phyloP scores from a whole-genome alignment of 495 filamentous ascomycete species.

The Penicillium dipodomyicola region DNA sequence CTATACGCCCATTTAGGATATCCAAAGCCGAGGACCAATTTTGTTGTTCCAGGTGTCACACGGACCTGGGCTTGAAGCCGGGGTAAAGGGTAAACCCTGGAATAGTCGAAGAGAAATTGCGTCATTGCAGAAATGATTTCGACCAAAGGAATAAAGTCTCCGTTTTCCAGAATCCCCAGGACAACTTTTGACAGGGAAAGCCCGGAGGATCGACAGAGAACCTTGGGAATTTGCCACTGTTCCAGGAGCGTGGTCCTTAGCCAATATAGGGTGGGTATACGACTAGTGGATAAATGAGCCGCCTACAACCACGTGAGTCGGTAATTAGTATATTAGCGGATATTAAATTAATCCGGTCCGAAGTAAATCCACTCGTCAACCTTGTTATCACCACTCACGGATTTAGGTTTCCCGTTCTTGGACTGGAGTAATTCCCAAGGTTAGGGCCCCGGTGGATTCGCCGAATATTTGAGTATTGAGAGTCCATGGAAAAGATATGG shows the following conservation, averaged over 20 bases:
- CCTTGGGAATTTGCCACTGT: neutral
- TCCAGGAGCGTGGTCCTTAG: neutral
- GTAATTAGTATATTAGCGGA: neutral
- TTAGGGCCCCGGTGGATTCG: neutral
- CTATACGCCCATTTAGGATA: neutral
- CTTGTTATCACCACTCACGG: slow-evolving; percentile 2
- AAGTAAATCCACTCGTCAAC: neutral
- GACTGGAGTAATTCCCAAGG: neutral
- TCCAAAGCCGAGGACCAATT: neutral
- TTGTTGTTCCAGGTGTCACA: neutral
- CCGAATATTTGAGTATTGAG: neutral
- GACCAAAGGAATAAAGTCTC: too few relatives aligned
- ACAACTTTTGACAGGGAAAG: neutral
- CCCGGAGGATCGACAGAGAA: slow-evolving; percentile 2
- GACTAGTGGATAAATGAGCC: neutral
- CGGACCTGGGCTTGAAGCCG: neutral
- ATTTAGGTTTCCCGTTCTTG: neutral
- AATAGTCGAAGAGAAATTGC: slow-evolving; percentile 1
- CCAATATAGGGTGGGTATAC: neutral
- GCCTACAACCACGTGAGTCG: neutral
- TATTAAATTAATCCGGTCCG: neutral
- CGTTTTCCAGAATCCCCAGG: neutral
- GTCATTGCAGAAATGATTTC: neutral
- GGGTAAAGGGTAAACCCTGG: neutral
- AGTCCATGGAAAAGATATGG: neutral